phyloP scores from a whole-genome alignment of 805 yeast genomes.

The Candida chilensis region DNA sequence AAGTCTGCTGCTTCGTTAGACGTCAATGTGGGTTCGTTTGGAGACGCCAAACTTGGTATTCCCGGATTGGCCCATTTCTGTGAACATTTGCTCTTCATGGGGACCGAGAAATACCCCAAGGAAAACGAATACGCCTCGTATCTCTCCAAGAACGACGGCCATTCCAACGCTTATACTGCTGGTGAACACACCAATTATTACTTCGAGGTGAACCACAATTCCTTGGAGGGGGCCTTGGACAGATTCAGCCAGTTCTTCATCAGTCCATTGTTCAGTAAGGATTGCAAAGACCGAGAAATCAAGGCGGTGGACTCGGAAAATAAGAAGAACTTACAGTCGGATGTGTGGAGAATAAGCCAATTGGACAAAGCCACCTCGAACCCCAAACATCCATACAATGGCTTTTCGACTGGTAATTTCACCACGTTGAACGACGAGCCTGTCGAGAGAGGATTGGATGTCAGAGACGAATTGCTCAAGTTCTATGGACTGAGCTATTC shows the following conservation, averaged over 20 bases:
- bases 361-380: slow-evolving; percentile 69
- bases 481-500: slow-evolving; percentile 71
- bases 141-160: slow-evolving; percentile 78
- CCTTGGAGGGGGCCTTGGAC: slow-evolving; percentile 81
- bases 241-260: slow-evolving; percentile 91
- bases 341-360: slow-evolving; percentile 82
- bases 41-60: slow-evolving; percentile 47
- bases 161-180: slow-evolving; percentile 88
- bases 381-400: slow-evolving; percentile 72
- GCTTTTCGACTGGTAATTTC: slow-evolving; percentile 85
- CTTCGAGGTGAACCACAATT: slow-evolving; percentile 73
- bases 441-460: slow-evolving; percentile 48
- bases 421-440: slow-evolving; percentile 69
- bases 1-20: slow-evolving; percentile 75
- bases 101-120: slow-evolving; percentile 65
- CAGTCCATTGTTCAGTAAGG: slow-evolving; percentile 61
- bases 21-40: slow-evolving; percentile 69
- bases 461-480: slow-evolving; percentile 71
- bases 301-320: slow-evolving; percentile 94
- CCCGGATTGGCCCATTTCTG: slow-evolving; percentile 77
- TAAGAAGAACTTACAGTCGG: slow-evolving; percentile 87
- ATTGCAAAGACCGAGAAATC: slow-evolving; percentile 86
- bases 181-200: slow-evolving; percentile 84
- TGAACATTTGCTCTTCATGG: slow-evolving; percentile 65
- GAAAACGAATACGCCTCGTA: slow-evolving; percentile 71